Evolutionary conservation across 208 protist genomes (phyloP).

Genomic region (Porcisia hertigi): DNA sequence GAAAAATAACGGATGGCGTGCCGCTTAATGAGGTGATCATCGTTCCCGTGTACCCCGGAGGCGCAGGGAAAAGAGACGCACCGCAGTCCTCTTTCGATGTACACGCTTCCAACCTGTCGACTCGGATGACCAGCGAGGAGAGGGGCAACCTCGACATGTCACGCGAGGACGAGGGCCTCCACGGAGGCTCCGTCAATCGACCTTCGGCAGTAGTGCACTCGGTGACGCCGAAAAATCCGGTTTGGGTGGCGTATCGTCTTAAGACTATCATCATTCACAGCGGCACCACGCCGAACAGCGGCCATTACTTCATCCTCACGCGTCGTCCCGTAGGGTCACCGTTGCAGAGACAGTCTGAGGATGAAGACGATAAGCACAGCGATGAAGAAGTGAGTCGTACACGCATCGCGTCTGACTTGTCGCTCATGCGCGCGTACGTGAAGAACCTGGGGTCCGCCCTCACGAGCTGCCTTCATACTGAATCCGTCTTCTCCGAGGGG

Average conservation of each 20-base stretch:
- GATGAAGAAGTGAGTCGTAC: background rate
- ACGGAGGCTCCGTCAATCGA: background rate
- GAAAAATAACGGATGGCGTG: slow-evolving; percentile 56
- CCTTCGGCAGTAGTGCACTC: background rate
- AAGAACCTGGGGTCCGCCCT: slow-evolving; percentile 9
- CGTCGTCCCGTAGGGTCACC: background rate
- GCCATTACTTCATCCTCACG: slow-evolving; percentile 65
- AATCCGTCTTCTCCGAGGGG: background rate
- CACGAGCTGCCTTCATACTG: background rate
- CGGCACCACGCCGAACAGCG: slow-evolving; percentile 55
- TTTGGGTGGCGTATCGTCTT: slow-evolving; percentile 51
- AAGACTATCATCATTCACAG: slow-evolving; percentile 67
- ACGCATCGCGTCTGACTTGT: background rate
- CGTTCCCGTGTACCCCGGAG: slow-evolving; percentile 28
- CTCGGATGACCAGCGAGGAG: background rate
- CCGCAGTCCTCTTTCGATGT: background rate
- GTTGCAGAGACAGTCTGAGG: background rate
- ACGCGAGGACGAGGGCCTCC: background rate
- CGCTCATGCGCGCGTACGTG: slow-evolving; percentile 6
- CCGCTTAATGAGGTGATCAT: slow-evolving; percentile 53
- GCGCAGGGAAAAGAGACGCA: background rate
- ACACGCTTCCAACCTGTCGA: background rate
- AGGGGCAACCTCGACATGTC: background rate
- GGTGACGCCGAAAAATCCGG: background rate
- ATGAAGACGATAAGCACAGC: background rate